These are phyloP conservation scores for Annulohypoxylon nitens DNA, from an alignment of 495 filamentous ascomycete species.

Conservation along the genomic window DNA sequence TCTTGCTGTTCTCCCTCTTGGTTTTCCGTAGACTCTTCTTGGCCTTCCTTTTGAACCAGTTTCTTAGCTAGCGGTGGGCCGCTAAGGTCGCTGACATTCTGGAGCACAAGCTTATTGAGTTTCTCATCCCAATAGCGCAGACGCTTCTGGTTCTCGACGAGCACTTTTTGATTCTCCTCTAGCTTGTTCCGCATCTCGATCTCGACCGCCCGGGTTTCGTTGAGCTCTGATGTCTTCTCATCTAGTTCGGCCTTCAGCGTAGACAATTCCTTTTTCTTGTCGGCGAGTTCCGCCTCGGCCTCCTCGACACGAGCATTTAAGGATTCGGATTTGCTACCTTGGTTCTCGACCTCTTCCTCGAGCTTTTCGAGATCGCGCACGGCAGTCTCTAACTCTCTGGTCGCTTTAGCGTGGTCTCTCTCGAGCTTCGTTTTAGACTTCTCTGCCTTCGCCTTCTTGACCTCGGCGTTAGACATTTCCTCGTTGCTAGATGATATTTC, in stretches of 20 bases:
- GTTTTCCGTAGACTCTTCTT: conserved; percentile 41
- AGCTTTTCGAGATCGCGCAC: conserved; percentile 78
- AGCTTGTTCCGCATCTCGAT: conserved; percentile 99
- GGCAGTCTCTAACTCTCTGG: conserved; percentile 79
- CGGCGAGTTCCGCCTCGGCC: conserved; percentile 82
- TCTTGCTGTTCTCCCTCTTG: conserved; percentile 48
- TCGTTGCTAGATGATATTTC: conserved; percentile 85
- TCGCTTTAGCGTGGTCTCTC: conserved; percentile 79
- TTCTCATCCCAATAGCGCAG: conserved; percentile 90
- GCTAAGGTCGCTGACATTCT: conserved; percentile 79
- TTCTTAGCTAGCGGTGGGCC: conserved; percentile 59
- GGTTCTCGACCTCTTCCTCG: conserved; percentile 79
- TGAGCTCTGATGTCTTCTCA: conserved; percentile 85
- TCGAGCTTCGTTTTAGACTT: conserved; percentile 90
- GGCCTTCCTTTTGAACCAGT: conserved; percentile 23
- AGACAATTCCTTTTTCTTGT: conserved; percentile 83
- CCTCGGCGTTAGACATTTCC: conserved; percentile 84
- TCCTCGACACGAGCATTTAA: conserved; percentile 83
- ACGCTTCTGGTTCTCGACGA: conserved; percentile 87
- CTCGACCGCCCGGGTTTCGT: conserved; percentile 88
- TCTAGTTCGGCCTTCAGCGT: conserved; percentile 87
- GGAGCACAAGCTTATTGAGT: conserved; percentile 80
- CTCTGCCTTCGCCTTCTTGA: conserved; percentile 88
- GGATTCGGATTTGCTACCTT: conserved; percentile 78
- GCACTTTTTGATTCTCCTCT: conserved; percentile 92